Conservation (phyloP, 306 rosid genomes). For the Trifolium fragiferum region DNA sequence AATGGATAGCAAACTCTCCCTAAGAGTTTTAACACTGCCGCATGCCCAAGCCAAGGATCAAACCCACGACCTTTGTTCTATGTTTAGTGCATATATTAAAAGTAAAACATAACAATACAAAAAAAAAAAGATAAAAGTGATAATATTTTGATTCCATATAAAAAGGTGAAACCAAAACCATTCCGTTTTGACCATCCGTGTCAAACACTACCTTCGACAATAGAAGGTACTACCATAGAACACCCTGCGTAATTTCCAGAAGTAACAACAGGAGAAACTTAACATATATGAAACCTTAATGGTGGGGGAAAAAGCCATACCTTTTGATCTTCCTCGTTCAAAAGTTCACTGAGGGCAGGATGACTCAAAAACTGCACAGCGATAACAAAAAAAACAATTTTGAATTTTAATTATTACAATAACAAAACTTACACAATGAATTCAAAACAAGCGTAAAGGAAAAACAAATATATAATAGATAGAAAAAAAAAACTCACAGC, state of each 20-base stretch:
- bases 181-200: neutral
- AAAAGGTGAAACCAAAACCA: neutral
- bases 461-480: neutral
- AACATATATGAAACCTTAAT: neutral
- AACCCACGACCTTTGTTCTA: too few relatives aligned
- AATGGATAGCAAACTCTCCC: too few relatives aligned
- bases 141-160: neutral
- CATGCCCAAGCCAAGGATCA: too few relatives aligned
- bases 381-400: neutral
- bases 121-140: neutral
- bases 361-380: constrained; percentile 31
- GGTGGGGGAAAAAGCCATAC: neutral
- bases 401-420: neutral
- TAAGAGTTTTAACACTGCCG: too few relatives aligned
- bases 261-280: neutral
- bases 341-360: constrained; percentile 10
- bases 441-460: neutral
- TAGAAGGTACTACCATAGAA: neutral
- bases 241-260: neutral
- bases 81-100: neutral
- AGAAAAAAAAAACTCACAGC: constrained; percentile 61
- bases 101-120: neutral
- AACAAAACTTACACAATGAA: neutral
- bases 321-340: constrained; percentile 21
- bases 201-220: neutral